phyloP scores from a whole-genome alignment of 2,329 filamentous ascomycete genomes.

The Diplodia intermedia region DNA sequence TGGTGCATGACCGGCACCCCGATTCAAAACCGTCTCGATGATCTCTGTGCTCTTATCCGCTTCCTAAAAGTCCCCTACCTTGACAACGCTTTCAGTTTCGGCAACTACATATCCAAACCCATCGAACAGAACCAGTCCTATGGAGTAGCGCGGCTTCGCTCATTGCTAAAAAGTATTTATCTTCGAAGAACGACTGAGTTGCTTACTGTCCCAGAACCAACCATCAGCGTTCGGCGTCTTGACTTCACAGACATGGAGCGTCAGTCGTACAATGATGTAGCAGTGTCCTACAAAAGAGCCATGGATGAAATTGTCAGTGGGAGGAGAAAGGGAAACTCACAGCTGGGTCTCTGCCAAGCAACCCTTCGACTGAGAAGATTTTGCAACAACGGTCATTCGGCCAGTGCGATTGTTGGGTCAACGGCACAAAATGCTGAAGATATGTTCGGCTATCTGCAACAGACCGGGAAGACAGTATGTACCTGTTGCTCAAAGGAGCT shows the following conservation, averaged over 20 bases:
- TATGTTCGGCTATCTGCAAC: not conserved
- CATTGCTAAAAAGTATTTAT: not conserved
- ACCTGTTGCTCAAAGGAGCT: not conserved
- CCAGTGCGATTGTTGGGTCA: not conserved
- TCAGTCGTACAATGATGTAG: not conserved
- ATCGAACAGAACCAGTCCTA: not conserved
- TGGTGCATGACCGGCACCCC: constrained; percentile 62
- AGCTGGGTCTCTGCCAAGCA: constrained; percentile 31
- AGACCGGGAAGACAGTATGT: not conserved
- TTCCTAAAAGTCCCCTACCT: constrained; percentile 38
- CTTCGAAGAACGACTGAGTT: not conserved
- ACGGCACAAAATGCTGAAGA: not conserved
- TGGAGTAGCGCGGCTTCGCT: not conserved
- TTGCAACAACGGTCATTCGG: constrained; percentile 35
- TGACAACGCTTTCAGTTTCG: constrained; percentile 30
- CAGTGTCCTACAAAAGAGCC: not conserved
- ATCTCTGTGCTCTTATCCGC: constrained; percentile 36
- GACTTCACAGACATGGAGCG: not conserved
- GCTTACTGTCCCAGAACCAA: not conserved
- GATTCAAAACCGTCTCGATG: constrained; percentile 37
- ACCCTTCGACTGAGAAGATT: constrained; percentile 36
- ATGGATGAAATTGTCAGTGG: constrained; percentile 22
- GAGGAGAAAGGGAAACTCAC: constrained; percentile 20
- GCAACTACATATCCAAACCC: constrained; percentile 20
- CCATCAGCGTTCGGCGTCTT: not conserved